A percentile compares a stretch with the other conserved stretches of the same genome.
Evolutionary conservation across 1,284 basidiomycete genomes (phyloP).

Genomic region (Leccinum fallax): DNA sequence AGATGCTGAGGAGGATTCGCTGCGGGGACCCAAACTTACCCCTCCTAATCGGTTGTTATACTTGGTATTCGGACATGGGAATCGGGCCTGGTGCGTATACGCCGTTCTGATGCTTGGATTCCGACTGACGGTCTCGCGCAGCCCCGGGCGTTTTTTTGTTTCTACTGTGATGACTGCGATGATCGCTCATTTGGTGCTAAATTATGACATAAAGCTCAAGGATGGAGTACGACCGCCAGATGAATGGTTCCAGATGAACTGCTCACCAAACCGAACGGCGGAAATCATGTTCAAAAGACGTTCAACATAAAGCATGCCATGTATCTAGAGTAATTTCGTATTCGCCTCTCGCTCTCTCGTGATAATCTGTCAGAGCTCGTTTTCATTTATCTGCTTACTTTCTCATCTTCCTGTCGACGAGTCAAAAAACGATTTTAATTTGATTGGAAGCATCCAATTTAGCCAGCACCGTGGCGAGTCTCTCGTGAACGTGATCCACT

Average conservation of each 20-base stretch:
- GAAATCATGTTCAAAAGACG: conserved; percentile 38
- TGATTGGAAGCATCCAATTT: conserved; percentile 17
- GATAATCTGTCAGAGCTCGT: conserved; percentile 2
- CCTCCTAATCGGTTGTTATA: conserved; percentile 36
- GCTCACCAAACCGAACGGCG: conserved; percentile 31
- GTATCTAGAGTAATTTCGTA: conserved; percentile 16
- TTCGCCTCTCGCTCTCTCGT: conserved; percentile 12
- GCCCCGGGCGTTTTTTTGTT: conserved; percentile 43
- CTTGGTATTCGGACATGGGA: conserved; percentile 46
- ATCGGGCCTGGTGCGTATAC: conserved; percentile 43
- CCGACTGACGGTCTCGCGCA: conserved; percentile 17
- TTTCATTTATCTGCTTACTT: not conserved
- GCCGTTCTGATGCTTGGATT: not conserved
- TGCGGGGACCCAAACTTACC: conserved; percentile 29
- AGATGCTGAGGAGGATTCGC: conserved; percentile 18
- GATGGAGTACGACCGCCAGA: conserved; percentile 41
- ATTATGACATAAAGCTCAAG: conserved; percentile 39
- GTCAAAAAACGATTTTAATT: not conserved
- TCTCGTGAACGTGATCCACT: not conserved
- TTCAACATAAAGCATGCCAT: conserved; percentile 10
- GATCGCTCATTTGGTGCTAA: conserved; percentile 40
- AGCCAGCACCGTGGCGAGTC: not conserved
- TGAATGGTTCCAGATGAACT: conserved; percentile 40
- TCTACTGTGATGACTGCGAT: conserved; percentile 38
- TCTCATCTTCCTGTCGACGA: not conserved